Evolutionary conservation across 164 flowering plant genomes (phyloP), one percentile per base, ranked within the genome.

Genomic region (Aristolochia fimbriata): DNA sequence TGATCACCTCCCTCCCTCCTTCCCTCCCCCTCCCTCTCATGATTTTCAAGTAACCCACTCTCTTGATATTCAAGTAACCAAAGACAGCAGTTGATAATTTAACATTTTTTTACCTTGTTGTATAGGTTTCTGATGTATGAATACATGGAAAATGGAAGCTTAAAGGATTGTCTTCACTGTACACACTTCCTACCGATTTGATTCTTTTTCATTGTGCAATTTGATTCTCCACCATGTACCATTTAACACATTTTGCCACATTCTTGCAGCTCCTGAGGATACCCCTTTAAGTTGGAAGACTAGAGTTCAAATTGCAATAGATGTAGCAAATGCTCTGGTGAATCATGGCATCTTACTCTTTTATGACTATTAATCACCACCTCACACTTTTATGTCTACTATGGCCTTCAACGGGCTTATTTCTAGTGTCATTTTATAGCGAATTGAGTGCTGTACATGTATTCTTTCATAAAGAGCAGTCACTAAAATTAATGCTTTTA

Each of bases 321-420:
- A 91, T 59, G 91, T 94, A 67, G 99, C 99, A 62, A 88, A 94
- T 78, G 97, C 96, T 72, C 77, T 91, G 88, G 97, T 94, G 87
- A 75, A 51, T 51, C 43, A 37, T 37, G 43, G 12, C 43, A 37
- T 37, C 43, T 37, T 37, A 37, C 43, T 37, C 8, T 37, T 3
- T 31, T 31, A 31, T 37, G 1, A 10, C 10, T 37, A 37, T 7
- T 7, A 10, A 37, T 37, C 43, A 31, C 43, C 43, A 37, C 4
- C 43, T 37, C 8, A 7, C 43, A 37, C 9, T 37, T 37, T 10
- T 37, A 37, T 37, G 4, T 37, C 10, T 10, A 37, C 43, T 37
- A 3, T 37, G 9, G 9, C 4, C 43, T 3, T 37, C 12, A 37
- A 7, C 9, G 9, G 43, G 43, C 43, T 37, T 37, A 10, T 37